Evolutionary conservation across 2,329 filamentous ascomycete species (phyloP).

Genomic region (Chrysoporthe deuterocubensis): DNA sequence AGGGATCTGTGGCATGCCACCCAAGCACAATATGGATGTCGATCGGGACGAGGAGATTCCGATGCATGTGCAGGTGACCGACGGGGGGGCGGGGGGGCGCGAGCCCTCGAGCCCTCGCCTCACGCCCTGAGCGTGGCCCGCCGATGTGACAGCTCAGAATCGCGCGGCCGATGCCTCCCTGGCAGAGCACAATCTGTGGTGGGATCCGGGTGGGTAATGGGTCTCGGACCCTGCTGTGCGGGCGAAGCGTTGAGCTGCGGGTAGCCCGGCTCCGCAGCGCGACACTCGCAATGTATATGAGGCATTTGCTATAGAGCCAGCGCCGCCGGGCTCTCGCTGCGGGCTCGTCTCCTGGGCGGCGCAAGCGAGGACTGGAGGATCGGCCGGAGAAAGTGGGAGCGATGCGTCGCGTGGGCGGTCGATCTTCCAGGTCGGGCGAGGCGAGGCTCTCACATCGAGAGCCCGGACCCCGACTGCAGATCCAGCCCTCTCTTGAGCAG

Average conservation of each 20-base stretch:
- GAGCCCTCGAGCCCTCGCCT: too few species aligned
- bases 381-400: neutral
- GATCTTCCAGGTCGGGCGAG: too few species aligned
- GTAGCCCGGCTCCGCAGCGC: neutral
- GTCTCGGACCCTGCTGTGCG: neutral
- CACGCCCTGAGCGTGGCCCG: too few species aligned
- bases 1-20: neutral
- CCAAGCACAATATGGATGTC: neutral
- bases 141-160: too few species aligned
- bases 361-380: too few species aligned
- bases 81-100: too few species aligned
- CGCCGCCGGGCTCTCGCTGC: too few species aligned
- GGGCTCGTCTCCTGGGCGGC: too few species aligned
- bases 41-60: neutral
- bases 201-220: neutral
- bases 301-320: neutral
- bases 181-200: neutral
- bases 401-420: too few species aligned
- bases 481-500: neutral
- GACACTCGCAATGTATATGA: neutral
- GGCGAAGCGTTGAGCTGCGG: neutral
- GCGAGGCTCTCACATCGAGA: too few species aligned
- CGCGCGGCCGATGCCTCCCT: neutral
- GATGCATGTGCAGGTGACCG: neutral
- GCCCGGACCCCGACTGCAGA: neutral